phyloP scores from a whole-genome alignment of 2,329 filamentous ascomycete species.

The Cyphellophora europaea region DNA sequence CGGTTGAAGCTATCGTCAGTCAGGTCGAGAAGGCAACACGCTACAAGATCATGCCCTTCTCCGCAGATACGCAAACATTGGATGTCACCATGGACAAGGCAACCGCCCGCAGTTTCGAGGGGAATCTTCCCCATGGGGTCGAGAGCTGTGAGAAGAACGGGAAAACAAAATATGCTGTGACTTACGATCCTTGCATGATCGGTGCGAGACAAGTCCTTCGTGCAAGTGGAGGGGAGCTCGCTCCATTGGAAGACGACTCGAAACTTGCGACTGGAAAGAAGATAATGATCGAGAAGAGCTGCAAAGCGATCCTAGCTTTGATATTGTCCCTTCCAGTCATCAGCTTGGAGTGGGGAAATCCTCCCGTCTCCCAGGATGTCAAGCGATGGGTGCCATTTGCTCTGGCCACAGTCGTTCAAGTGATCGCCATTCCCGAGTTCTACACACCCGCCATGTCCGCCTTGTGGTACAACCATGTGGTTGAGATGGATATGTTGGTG shows the following conservation, averaged over 20 bases:
- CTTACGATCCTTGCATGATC: constrained; percentile 39
- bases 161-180: constrained; percentile 29
- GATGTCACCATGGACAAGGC: constrained; percentile 46
- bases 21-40: constrained; percentile 37
- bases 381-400: constrained; percentile 43
- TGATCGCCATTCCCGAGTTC: constrained; percentile 51
- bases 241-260: constrained; percentile 18
- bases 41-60: constrained; percentile 21
- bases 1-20: constrained; percentile 38
- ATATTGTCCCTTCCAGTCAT: constrained; percentile 54
- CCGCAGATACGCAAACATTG: constrained; percentile 19
- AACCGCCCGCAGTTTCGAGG: constrained; percentile 28
- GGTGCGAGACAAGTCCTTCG: constrained; percentile 40
- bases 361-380: constrained; percentile 35
- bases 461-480: constrained; percentile 36
- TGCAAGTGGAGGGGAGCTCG: constrained; percentile 24
- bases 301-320: constrained; percentile 34
- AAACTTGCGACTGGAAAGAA: constrained; percentile 30
- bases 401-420: constrained; percentile 59
- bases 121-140: constrained; percentile 16
- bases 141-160: neutral
- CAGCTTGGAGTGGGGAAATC: constrained; percentile 51
- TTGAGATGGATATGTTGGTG: constrained; percentile 48
- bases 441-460: constrained; percentile 48
- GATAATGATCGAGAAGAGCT: constrained; percentile 22